phyloP scores from a whole-genome alignment of 2,329 filamentous ascomycete species.

The Xylariaceae sp. region DNA sequence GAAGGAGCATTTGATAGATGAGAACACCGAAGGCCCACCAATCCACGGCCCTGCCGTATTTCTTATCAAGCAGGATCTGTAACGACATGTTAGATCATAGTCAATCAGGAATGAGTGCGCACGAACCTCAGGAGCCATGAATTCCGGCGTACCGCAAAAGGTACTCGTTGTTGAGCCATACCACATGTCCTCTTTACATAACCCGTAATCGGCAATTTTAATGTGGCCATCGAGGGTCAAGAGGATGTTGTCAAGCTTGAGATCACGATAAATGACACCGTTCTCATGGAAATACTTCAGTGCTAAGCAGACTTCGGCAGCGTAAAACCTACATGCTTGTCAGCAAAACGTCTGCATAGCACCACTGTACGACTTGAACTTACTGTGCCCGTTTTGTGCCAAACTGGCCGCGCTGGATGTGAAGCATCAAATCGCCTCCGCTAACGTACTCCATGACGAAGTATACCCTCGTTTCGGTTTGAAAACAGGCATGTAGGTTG shows the following conservation, averaged over 20 bases:
- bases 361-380: slow-evolving; percentile 41
- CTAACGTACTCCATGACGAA: slow-evolving; percentile 99
- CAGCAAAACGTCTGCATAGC: slow-evolving; percentile 5
- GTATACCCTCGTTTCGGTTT: slow-evolving; percentile 97
- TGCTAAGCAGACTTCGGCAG: slow-evolving; percentile 93
- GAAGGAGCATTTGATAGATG: slow-evolving; percentile 99
- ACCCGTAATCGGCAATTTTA: slow-evolving; percentile 97
- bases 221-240: slow-evolving; percentile 95
- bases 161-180: slow-evolving; percentile 96
- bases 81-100: slow-evolving; percentile 34
- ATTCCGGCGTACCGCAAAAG: slow-evolving; percentile 99
- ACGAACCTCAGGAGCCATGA: slow-evolving; percentile 95
- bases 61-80: slow-evolving; percentile 95
- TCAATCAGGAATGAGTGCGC: background rate
- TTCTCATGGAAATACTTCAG: slow-evolving; percentile 99
- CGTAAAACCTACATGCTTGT: slow-evolving; percentile 73
- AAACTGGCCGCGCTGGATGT: slow-evolving; percentile 96
- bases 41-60: slow-evolving; percentile 94
- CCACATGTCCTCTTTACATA: slow-evolving; percentile 99
- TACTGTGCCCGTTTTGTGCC: slow-evolving; percentile 94
- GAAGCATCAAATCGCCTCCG: slow-evolving; percentile 97
- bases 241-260: slow-evolving; percentile 92
- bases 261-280: slow-evolving; percentile 95
- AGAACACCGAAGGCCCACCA: slow-evolving; percentile 99
- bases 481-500: slow-evolving; percentile 96